Percentiles rank a stretch among this genome's conserved stretches.
These are phyloP conservation scores for Euphrasia confusa DNA, from an alignment of 257 asterid genomes.

Conservation along the genomic window DNA sequence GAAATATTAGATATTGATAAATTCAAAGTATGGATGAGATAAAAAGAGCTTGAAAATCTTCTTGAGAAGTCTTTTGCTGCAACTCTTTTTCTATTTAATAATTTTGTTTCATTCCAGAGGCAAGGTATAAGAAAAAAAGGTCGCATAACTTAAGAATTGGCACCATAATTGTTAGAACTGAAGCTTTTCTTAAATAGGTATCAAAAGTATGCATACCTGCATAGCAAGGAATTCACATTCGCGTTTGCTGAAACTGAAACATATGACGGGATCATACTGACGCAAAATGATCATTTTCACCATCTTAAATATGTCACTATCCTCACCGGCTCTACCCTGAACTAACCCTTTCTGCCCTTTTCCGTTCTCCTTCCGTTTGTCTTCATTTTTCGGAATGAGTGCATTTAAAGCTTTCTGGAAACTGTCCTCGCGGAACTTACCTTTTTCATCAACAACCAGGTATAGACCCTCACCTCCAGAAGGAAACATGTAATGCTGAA, in stretches of 20 bases:
- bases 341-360: conserved; percentile 73
- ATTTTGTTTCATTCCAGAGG: conserved; percentile 4
- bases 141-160: conserved; percentile 6
- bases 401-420: conserved; percentile 93
- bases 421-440: conserved; percentile 92
- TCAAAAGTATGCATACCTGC: conserved; percentile 54
- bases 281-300: conserved; percentile 94
- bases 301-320: conserved; percentile 92
- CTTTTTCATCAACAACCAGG: conserved; percentile 89
- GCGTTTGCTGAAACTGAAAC: conserved; percentile 99
- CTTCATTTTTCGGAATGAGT: conserved; percentile 60
- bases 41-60: conserved; percentile 14
- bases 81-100: background rate
- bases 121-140: background rate
- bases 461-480: conserved; percentile 94
- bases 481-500: conserved; percentile 93
- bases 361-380: conserved; percentile 56
- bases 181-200: background rate
- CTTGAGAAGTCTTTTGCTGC: background rate
- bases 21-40: background rate
- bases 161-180: conserved; percentile 10
- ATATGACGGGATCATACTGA: conserved; percentile 97
- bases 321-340: conserved; percentile 78
- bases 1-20: background rate
- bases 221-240: conserved; percentile 97